Base-by-base conservation (phyloP, 2,329 filamentous ascomycete genomes). In the Colletotrichum lupini region DNA sequence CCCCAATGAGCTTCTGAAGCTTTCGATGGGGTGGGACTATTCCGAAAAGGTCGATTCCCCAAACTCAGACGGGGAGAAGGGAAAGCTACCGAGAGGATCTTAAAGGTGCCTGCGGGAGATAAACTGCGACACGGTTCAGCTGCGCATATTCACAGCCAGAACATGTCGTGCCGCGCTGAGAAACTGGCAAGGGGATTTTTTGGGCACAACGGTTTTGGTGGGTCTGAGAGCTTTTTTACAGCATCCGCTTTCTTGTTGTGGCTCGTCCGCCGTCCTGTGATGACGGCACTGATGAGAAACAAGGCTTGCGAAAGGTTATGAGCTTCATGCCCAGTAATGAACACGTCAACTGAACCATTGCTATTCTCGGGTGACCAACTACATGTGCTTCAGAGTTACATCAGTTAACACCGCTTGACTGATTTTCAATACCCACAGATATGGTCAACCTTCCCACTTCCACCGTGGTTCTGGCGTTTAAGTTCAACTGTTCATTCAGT, bases 101-200 rank as follows among this genome's bases (percentile, higher is more conserved):
- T 60, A 64, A 72, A 64, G 66, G 53, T 72, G 70, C 59, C 42
- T 64, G 70, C 66, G 70, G 70, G 70, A 69, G 59, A 64, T 59
- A n/a, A 22, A 35, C 4, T 12, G 28, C 32, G 32, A 16, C 32
- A 65, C 52, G 30, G 28, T 65, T 46, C 26, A n/a, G 28, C n/a
- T 35, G 32, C 32, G 32, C 22, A 55, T 60, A 58, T 30, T 8
- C 32, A 32, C 49, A 32, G 61, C 52, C n/a, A 26, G 61, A 46
- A 30, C 24, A 22, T 56, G 58, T 59, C 30, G 69, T 56, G 58
- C 26, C 35, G 24, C 53, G 32, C 52, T 58, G 61, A n/a, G 46
- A 64, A 69, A 69, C 37, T 64, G 66, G 70, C 70, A 72, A 64
- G 26, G 70, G 70, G 59, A 69, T 30, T 69, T 64, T 22, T 42